Evolutionary conservation across 257 asterid genomes (phyloP).

Genomic region (Rhazya stricta): DNA sequence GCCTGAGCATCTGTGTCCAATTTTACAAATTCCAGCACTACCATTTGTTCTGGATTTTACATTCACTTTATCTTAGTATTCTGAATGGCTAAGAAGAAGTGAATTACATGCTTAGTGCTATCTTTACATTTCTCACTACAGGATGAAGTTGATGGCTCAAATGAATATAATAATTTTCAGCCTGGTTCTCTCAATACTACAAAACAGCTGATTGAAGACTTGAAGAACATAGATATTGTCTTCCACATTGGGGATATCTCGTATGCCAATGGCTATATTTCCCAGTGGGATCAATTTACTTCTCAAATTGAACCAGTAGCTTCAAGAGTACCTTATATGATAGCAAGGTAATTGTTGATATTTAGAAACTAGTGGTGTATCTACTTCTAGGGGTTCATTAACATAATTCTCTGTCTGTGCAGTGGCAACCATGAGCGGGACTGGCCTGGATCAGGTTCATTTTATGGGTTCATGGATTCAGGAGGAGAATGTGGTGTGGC

Average conservation of each 20-base stretch:
- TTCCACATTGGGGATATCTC: constrained; percentile 87
- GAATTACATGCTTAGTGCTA: too few relatives aligned
- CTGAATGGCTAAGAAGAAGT: too few relatives aligned
- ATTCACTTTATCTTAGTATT: too few relatives aligned
- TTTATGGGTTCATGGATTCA: constrained; percentile 64
- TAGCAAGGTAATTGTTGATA: constrained; percentile 57
- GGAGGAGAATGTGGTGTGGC: constrained; percentile 97
- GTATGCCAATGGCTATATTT: constrained; percentile 80
- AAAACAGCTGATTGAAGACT: constrained; percentile 60
- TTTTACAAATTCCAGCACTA: too few relatives aligned
- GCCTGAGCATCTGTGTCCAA: too few relatives aligned
- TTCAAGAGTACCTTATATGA: constrained; percentile 86
- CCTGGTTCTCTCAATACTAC: constrained; percentile 84
- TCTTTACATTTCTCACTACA: constrained; percentile 22
- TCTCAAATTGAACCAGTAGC: constrained; percentile 83
- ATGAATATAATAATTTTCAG: constrained; percentile 75
- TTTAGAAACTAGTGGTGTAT: background rate
- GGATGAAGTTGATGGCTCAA: constrained; percentile 96
- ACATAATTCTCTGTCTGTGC: constrained; percentile 20
- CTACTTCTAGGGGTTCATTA: background rate
- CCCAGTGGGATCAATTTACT: constrained; percentile 97
- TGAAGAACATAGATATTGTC: constrained; percentile 70
- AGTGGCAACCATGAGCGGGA: constrained; percentile 98
- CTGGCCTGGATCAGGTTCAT: constrained; percentile 91
- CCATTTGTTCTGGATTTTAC: too few relatives aligned